phyloP scores from a whole-genome alignment of 495 filamentous ascomycete species.

The Hypomontagnella submonticulosa region DNA sequence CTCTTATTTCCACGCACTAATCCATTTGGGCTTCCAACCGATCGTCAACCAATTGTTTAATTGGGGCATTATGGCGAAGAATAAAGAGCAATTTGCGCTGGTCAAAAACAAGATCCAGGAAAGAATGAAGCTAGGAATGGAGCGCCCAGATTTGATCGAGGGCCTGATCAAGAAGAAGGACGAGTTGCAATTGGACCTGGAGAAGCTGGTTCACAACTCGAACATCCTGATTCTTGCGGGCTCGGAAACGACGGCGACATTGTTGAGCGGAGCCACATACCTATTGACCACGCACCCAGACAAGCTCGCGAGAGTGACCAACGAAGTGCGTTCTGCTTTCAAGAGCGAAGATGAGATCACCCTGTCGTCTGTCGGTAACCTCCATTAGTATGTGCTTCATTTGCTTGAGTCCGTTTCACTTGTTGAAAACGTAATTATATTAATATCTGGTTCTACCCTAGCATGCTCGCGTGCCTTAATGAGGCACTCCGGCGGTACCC shows the following conservation, averaged over 20 bases:
- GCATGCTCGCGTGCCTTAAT: constrained; percentile 64
- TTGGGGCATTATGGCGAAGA: constrained; percentile 44
- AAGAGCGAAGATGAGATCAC: constrained; percentile 63
- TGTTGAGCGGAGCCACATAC: constrained; percentile 63
- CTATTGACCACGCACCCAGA: constrained; percentile 61
- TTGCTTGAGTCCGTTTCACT: too few relatives aligned
- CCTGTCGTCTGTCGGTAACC: constrained; percentile 53
- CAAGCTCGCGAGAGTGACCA: constrained; percentile 54
- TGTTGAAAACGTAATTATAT: too few relatives aligned
- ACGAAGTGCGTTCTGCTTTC: constrained; percentile 65
- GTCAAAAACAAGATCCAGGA: constrained; percentile 54
- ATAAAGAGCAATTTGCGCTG: constrained; percentile 50
- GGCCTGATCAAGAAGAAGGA: constrained; percentile 61
- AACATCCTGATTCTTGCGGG: constrained; percentile 63
- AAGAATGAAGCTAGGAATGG: constrained; percentile 53
- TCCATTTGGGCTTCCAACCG: constrained; percentile 33
- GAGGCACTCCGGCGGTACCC: constrained; percentile 70
- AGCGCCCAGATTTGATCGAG: constrained; percentile 61
- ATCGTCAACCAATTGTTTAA: constrained; percentile 16
- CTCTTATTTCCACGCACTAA: constrained; percentile 40
- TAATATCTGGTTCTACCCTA: background rate
- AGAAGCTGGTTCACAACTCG: constrained; percentile 55
- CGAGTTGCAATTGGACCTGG: constrained; percentile 51
- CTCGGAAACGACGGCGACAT: constrained; percentile 70
- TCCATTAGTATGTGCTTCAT: constrained; percentile 54